phyloP scores from a whole-genome alignment of 2,329 filamentous ascomycete genomes.

The Cercospora sesami region DNA sequence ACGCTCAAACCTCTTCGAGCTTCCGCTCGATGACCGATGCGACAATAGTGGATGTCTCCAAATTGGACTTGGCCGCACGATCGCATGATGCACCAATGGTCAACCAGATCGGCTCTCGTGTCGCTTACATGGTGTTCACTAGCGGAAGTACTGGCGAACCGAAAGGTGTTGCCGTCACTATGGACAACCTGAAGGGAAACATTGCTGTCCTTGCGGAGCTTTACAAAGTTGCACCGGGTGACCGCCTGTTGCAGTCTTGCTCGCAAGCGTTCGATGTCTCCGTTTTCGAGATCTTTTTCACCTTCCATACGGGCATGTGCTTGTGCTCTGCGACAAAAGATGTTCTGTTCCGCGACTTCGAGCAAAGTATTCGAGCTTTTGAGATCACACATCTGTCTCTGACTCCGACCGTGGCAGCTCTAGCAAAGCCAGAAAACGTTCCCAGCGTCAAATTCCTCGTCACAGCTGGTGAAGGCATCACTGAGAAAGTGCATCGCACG shows the following conservation, averaged over 20 bases:
- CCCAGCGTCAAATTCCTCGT: slow-evolving; percentile 74
- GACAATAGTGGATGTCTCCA: slow-evolving; percentile 35
- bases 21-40: slow-evolving; percentile 21
- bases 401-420: slow-evolving; percentile 78
- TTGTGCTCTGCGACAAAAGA: slow-evolving; percentile 76
- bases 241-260: slow-evolving; percentile 75
- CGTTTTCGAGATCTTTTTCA: slow-evolving; percentile 86
- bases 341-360: slow-evolving; percentile 70
- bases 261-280: slow-evolving; percentile 85
- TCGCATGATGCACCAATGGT: slow-evolving; percentile 31
- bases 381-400: slow-evolving; percentile 76
- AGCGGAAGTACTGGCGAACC: slow-evolving; percentile 79
- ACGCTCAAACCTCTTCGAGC: slow-evolving; percentile 24
- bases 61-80: slow-evolving; percentile 42
- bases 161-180: slow-evolving; percentile 77
- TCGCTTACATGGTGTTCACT: slow-evolving; percentile 77
- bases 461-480: slow-evolving; percentile 78
- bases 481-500: slow-evolving; percentile 64
- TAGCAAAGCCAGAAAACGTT: slow-evolving; percentile 68
- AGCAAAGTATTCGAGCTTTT: slow-evolving; percentile 63
- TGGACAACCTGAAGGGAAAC: slow-evolving; percentile 74
- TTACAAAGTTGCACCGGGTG: slow-evolving; percentile 59
- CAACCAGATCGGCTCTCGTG: slow-evolving; percentile 48
- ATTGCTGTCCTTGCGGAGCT: slow-evolving; percentile 64
- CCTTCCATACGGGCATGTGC: slow-evolving; percentile 76